Percentiles rank a stretch among this genome's conserved stretches.
These are phyloP conservation scores for Aspergillus brunneoviolaceus DNA, from an alignment of 2,329 filamentous ascomycete species.

Conservation along the genomic window DNA sequence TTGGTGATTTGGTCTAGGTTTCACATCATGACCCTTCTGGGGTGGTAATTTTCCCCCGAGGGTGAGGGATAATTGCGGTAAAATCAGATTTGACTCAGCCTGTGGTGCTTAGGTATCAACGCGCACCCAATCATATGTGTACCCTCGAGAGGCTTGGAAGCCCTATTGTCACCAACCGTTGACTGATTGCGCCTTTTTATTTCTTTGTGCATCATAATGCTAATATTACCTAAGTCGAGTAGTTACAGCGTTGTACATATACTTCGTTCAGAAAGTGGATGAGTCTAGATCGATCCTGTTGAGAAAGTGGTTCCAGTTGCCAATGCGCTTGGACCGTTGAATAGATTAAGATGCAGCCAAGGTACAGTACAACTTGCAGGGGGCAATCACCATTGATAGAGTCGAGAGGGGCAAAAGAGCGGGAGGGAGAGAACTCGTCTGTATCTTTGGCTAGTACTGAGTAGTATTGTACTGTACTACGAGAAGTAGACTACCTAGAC, in stretches of 20 bases:
- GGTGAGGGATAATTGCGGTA: background rate
- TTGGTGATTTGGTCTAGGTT: background rate
- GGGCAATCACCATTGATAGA: background rate
- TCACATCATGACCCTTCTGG: background rate
- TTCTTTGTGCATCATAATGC: background rate
- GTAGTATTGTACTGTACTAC: no score
- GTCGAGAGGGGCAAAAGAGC: background rate
- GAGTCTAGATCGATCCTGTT: background rate
- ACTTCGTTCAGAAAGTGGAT: no score
- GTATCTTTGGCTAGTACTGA: background rate
- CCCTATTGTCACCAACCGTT: background rate
- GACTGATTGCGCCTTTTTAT: background rate
- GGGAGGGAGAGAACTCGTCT: background rate
- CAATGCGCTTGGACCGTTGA: background rate
- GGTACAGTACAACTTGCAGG: background rate
- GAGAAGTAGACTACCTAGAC: no score
- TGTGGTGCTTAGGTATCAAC: background rate
- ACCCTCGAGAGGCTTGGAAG: background rate
- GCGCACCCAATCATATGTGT: background rate
- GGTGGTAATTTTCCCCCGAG: background rate
- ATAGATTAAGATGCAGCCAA: background rate
- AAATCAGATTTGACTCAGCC: background rate
- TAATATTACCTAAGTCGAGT: no score
- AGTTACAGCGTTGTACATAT: background rate
- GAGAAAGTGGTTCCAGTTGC: background rate